Evolutionary conservation across 2,329 filamentous ascomycete species (phyloP).

Genomic region (Pseudocercospora musae): DNA sequence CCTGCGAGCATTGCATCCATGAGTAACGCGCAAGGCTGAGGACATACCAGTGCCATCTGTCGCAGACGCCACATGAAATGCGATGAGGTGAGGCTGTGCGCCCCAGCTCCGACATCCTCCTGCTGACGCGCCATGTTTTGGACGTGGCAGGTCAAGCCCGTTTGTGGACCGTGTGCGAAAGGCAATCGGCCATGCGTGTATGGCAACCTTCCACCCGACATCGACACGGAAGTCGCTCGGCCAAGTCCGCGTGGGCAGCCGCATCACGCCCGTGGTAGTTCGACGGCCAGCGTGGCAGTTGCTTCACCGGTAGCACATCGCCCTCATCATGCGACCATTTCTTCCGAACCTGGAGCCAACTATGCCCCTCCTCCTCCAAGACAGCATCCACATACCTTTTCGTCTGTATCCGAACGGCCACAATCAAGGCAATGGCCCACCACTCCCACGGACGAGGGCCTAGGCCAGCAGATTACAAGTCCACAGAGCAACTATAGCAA

Average conservation of each 20-base stretch:
- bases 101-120: not conserved
- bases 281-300: not conserved
- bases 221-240: not conserved
- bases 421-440: conserved; percentile 16
- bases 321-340: not conserved
- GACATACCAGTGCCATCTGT: conserved; percentile 26
- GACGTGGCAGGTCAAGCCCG: conserved; percentile 34
- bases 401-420: not conserved
- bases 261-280: not conserved
- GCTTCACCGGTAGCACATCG: conserved; percentile 4
- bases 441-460: conserved; percentile 18
- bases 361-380: not conserved
- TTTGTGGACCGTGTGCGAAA: conserved; percentile 46
- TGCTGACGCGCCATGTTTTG: not conserved
- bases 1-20: not conserved
- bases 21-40: not conserved
- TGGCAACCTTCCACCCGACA: conserved; percentile 16
- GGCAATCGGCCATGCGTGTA: conserved; percentile 44
- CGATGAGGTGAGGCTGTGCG: conserved; percentile 37
- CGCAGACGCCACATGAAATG: conserved; percentile 49
- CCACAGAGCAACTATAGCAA: conserved; percentile 29
- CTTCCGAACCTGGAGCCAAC: not conserved
- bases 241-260: not conserved
- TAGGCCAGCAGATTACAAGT: conserved; percentile 18
- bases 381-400: conserved; percentile 3